These are phyloP conservation scores for Mortierella sp. DNA, from an alignment of 371 early-diverging fungal genomes.

Conservation along the genomic window DNA sequence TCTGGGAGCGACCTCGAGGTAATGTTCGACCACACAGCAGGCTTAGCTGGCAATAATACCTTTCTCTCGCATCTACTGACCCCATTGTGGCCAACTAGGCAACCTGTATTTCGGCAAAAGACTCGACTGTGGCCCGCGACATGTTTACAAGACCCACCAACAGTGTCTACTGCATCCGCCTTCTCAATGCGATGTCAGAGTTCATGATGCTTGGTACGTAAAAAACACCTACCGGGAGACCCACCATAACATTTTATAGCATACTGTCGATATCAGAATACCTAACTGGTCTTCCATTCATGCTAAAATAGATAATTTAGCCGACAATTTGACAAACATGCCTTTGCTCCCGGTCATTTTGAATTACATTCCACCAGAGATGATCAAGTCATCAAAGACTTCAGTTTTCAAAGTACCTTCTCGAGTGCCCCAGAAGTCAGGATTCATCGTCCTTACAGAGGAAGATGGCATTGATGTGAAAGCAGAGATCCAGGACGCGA, in stretches of 20 bases:
- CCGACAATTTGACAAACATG: conserved; percentile 55
- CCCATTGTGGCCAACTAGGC: conserved; percentile 25
- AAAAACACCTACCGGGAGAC: no score
- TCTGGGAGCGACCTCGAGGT: conserved; percentile 65
- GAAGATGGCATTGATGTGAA: conserved; percentile 61
- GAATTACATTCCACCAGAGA: conserved; percentile 38
- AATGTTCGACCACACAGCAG: neutral
- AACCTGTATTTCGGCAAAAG: conserved; percentile 60
- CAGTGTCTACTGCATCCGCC: conserved; percentile 69
- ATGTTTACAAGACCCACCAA: conserved; percentile 20
- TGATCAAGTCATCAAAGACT: conserved; percentile 22
- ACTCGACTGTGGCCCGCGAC: conserved; percentile 52
- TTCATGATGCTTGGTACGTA: conserved; percentile 74
- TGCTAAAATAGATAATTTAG: conserved; percentile 57
- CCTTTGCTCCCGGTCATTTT: conserved; percentile 64
- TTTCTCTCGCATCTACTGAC: no score
- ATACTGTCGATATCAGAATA: neutral
- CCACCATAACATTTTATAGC: neutral
- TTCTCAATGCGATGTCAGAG: conserved; percentile 74
- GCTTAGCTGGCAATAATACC: no score
- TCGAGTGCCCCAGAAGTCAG: conserved; percentile 35
- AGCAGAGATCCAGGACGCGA: conserved; percentile 51
- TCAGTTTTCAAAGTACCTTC: conserved; percentile 29
- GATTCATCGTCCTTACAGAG: conserved; percentile 51
- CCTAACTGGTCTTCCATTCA: no score